Percentiles rank a stretch among this genome's conserved stretches.
phyloP scores from a whole-genome alignment of 1,284 basidiomycete species.

The Ganoderma leucocontextum region DNA sequence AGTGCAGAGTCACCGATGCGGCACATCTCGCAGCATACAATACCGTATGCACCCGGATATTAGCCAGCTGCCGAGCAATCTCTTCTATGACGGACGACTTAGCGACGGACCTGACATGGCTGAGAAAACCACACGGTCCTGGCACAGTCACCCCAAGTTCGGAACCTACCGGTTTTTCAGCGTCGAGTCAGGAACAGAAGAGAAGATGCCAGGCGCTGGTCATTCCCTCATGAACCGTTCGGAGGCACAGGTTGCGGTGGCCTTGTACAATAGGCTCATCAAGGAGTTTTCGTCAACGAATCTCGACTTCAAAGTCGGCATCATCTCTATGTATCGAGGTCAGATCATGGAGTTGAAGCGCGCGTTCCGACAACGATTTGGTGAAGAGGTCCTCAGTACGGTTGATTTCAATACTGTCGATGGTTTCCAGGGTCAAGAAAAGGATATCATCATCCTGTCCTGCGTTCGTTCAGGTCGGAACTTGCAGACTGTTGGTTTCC shows the following conservation, averaged over 20 bases:
- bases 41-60: conserved; percentile 99
- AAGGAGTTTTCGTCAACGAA: conserved; percentile 71
- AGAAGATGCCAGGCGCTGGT: conserved; percentile 47
- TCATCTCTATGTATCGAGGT: conserved; percentile 96
- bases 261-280: conserved; percentile 80
- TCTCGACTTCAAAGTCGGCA: conserved; percentile 84
- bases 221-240: conserved; percentile 84
- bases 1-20: conserved; percentile 16
- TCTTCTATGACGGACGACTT: conserved; percentile 89
- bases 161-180: conserved; percentile 94
- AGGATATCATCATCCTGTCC: conserved; percentile 95
- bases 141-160: conserved; percentile 86
- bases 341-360: conserved; percentile 85
- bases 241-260: conserved; percentile 83
- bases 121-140: conserved; percentile 81
- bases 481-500: conserved; percentile 85
- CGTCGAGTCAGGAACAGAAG: conserved; percentile 68
- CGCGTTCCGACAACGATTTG: conserved; percentile 79
- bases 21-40: conserved; percentile 75
- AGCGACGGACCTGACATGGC: conserved; percentile 93
- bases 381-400: conserved; percentile 71
- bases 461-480: conserved; percentile 93
- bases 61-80: conserved; percentile 85
- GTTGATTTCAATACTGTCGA: conserved; percentile 99
- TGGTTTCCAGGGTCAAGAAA: conserved; percentile 98